Conservation (phyloP, 257 asterid genomes). For the Salvia splendens region DNA sequence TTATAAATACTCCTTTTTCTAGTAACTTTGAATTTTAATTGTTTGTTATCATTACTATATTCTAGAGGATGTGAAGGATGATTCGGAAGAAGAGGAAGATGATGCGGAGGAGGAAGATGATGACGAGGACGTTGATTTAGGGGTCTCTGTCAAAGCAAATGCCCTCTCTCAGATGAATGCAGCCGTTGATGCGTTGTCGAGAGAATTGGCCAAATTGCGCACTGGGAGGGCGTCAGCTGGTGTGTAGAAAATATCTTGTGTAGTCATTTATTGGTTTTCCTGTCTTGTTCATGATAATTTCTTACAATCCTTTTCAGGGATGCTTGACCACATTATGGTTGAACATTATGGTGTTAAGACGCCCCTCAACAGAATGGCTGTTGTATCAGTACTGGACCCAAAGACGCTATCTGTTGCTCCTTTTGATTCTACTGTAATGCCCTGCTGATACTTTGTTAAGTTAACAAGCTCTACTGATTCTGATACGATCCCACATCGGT, state of each 20-base stretch:
- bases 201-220: constrained; percentile 82
- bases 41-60: constrained; percentile 17
- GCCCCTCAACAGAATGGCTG: constrained; percentile 86
- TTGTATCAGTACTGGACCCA: constrained; percentile 81
- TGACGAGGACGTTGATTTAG: constrained; percentile 48
- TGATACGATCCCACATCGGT: too few species aligned
- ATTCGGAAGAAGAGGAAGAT: constrained; percentile 41
- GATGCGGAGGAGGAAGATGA: constrained; percentile 51
- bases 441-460: constrained; percentile 22
- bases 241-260: constrained; percentile 25
- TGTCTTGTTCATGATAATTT: neutral
- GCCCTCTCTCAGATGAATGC: constrained; percentile 78
- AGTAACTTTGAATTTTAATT: neutral
- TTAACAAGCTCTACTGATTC: neutral
- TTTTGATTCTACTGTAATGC: constrained; percentile 76
- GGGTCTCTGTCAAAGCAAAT: constrained; percentile 49
- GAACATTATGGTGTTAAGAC: constrained; percentile 72
- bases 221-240: constrained; percentile 94
- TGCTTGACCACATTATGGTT: constrained; percentile 93
- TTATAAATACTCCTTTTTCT: neutral
- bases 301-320: constrained; percentile 53
- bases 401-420: constrained; percentile 87
- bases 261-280: neutral
- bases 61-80: constrained; percentile 41
- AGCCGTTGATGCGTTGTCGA: constrained; percentile 77